Percentiles rank a stretch among this genome's conserved stretches.
Evolutionary conservation across 306 rosid species (phyloP).

Genomic region (Quercus ilex): DNA sequence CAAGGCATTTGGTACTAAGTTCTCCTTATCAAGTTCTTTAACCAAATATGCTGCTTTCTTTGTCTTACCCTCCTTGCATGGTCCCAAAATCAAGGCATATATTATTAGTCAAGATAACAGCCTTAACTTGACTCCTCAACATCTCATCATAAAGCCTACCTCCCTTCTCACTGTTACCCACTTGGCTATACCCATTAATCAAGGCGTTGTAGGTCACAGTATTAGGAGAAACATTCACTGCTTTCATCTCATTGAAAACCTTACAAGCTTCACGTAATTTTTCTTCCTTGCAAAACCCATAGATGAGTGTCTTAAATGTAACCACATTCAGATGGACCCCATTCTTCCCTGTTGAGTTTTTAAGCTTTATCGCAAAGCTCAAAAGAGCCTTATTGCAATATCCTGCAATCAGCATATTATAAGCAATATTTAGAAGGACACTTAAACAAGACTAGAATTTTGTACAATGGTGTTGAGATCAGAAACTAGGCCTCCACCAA

Average conservation of each 20-base stretch:
- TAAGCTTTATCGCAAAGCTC: slow-evolving; percentile 55
- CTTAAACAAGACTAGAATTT: neutral
- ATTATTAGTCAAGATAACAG: slow-evolving; percentile 74
- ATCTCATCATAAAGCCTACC: slow-evolving; percentile 65
- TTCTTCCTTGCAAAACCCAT: slow-evolving; percentile 68
- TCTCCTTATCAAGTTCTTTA: slow-evolving; percentile 59
- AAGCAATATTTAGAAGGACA: slow-evolving; percentile 28
- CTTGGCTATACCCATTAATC: slow-evolving; percentile 63
- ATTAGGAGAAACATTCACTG: slow-evolving; percentile 49
- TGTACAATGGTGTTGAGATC: neutral
- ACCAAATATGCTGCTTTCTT: slow-evolving; percentile 73
- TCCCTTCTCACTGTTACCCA: slow-evolving; percentile 62
- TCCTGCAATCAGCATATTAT: slow-evolving; percentile 70
- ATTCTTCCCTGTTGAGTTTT: slow-evolving; percentile 43
- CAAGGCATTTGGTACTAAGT: slow-evolving; percentile 59
- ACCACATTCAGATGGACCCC: slow-evolving; percentile 58
- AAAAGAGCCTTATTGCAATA: slow-evolving; percentile 63
- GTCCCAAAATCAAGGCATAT: slow-evolving; percentile 66
- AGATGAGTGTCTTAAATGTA: slow-evolving; percentile 65
- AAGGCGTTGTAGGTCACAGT: slow-evolving; percentile 68
- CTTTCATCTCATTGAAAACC: slow-evolving; percentile 68
- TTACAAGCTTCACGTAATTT: slow-evolving; percentile 65
- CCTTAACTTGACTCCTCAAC: slow-evolving; percentile 48
- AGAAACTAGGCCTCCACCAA: neutral
- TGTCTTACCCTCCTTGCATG: slow-evolving; percentile 84